Evolutionary conservation across 2,329 filamentous ascomycete genomes (phyloP).

Genomic region (Aspergillus sp.): DNA sequence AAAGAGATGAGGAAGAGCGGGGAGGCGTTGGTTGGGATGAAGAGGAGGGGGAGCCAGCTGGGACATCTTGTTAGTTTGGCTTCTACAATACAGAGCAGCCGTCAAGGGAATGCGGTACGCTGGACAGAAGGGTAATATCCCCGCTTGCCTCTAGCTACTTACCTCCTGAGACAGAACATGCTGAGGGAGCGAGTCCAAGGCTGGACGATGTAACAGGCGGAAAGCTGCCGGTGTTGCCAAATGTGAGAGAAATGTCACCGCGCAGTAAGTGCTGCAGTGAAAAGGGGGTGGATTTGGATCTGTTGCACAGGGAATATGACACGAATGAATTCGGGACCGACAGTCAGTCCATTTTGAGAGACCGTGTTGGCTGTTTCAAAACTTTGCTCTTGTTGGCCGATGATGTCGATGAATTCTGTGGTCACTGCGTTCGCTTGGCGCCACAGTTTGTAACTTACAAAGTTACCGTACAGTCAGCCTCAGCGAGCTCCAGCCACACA

Average conservation of each 20-base stretch:
- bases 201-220: conserved; percentile 5
- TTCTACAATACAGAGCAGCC: too few species aligned
- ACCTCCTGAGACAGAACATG: conserved; percentile 71
- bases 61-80: conserved; percentile 2
- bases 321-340: background rate
- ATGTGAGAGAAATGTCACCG: background rate
- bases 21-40: conserved; percentile 82
- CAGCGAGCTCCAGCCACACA: conserved; percentile 19
- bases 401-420: background rate
- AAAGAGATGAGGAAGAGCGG: conserved; percentile 84
- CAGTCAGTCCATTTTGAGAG: background rate
- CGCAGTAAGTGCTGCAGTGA: background rate
- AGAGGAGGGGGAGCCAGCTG: conserved; percentile 83
- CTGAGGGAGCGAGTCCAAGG: conserved; percentile 12
- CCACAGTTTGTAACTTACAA: background rate
- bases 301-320: background rate
- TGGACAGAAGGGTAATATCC: too few species aligned
- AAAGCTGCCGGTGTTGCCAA: background rate
- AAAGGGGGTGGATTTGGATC: conserved; percentile 2
- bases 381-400: background rate
- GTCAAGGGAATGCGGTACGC: background rate
- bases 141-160: conserved; percentile 20
- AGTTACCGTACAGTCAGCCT: conserved; percentile 3
- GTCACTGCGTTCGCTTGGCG: background rate
- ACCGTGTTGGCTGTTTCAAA: background rate